phyloP scores from a whole-genome alignment of 2,329 filamentous ascomycete species.

The Diaporthe caulivora region DNA sequence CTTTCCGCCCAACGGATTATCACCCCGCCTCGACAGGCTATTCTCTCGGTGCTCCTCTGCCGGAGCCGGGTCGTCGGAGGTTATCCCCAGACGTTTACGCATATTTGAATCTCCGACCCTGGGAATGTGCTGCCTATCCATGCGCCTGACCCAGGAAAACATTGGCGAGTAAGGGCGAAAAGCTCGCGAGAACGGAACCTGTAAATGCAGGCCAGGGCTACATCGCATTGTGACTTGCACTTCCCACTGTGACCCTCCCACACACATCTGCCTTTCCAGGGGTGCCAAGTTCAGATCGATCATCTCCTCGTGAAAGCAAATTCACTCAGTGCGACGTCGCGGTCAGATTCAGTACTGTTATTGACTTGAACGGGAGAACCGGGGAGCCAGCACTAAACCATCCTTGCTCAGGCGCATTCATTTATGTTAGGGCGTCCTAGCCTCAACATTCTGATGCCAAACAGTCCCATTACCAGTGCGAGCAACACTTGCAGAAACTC shows the following conservation, averaged over 20 bases:
- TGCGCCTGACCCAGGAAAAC: background rate
- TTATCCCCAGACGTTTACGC: background rate
- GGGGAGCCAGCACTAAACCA: background rate
- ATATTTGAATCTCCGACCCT: background rate
- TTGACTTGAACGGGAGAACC: background rate
- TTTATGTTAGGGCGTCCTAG: background rate
- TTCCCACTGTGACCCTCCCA: background rate
- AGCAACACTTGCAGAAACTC: constrained; percentile 5
- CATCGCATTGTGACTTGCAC: background rate
- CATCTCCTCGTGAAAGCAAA: constrained; percentile 16
- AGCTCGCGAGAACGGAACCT: background rate
- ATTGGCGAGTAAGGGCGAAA: background rate
- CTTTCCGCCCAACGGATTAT: constrained; percentile 1
- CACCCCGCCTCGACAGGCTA: background rate
- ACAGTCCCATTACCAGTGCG: background rate
- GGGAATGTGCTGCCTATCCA: too few relatives aligned
- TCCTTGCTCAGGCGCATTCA: background rate
- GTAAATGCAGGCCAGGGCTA: too few relatives aligned
- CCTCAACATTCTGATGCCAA: background rate
- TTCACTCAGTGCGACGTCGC: background rate
- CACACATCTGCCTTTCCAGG: background rate
- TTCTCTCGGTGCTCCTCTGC: constrained; percentile 6
- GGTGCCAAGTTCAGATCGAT: constrained; percentile 14
- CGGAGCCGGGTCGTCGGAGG: background rate
- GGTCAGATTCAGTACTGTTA: background rate